phyloP scores from a whole-genome alignment of 2,329 filamentous ascomycete genomes.

The Pestalotiopsis sp. region DNA sequence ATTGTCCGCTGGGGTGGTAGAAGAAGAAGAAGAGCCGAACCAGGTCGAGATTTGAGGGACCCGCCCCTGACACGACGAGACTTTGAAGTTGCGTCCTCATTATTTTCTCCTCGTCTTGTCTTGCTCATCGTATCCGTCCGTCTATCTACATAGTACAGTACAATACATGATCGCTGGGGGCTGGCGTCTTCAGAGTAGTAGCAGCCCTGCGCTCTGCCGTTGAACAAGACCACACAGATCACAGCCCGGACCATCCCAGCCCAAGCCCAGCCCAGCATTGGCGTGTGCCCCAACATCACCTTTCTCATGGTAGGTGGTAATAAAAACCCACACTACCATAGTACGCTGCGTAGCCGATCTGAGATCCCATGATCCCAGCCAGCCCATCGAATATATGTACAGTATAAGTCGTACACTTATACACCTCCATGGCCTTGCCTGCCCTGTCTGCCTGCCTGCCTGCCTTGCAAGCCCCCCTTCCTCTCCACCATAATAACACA shows the following conservation, averaged over 20 bases:
- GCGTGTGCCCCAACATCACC: background rate
- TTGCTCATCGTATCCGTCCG: background rate
- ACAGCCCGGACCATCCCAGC: background rate
- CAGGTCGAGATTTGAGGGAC: background rate
- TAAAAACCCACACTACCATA: background rate
- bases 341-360: background rate
- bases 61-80: background rate
- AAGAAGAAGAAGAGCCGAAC: background rate
- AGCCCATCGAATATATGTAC: background rate
- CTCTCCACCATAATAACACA: background rate
- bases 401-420: background rate
- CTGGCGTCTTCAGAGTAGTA: background rate
- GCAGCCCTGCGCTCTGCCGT: background rate
- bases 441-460: background rate
- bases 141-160: background rate
- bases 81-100: background rate
- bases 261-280: background rate
- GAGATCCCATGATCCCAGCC: slow-evolving; percentile 4
- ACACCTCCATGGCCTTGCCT: background rate
- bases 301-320: no score
- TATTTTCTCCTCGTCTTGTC: background rate
- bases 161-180: background rate
- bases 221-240: background rate
- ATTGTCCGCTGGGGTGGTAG: background rate
- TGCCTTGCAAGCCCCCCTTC: background rate